These are phyloP conservation scores for Vairimorpha necatrix DNA, from an alignment of 371 early-diverging fungal species.

Conservation along the genomic window DNA sequence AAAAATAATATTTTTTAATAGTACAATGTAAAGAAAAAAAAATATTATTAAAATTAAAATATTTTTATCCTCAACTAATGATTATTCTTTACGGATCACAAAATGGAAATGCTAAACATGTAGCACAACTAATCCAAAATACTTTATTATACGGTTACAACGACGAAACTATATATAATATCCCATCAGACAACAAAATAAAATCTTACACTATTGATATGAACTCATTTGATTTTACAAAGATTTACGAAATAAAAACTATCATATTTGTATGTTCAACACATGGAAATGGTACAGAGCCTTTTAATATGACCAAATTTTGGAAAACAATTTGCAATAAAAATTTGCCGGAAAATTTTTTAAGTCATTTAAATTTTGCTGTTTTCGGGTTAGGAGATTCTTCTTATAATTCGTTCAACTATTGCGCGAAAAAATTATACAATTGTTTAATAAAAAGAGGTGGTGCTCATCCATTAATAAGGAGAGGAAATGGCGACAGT, in stretches of 20 bases:
- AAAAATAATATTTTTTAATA: neutral
- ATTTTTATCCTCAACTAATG: neutral
- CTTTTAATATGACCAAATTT: slow-evolving; percentile 57
- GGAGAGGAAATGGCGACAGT: slow-evolving; percentile 83
- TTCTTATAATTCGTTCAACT: slow-evolving; percentile 71
- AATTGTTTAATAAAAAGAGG: slow-evolving; percentile 80
- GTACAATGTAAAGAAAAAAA: neutral
- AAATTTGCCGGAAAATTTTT: slow-evolving; percentile 23
- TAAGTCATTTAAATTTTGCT: slow-evolving; percentile 53
- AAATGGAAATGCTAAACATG: slow-evolving; percentile 48
- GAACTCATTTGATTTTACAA: slow-evolving; percentile 29
- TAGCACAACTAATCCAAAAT: slow-evolving; percentile 42
- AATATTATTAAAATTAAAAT: neutral
- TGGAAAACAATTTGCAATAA: slow-evolving; percentile 48
- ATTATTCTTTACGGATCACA: slow-evolving; percentile 59
- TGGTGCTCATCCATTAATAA: slow-evolving; percentile 72
- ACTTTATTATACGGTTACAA: slow-evolving; percentile 24
- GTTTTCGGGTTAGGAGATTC: slow-evolving; percentile 64
- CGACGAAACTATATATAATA: neutral
- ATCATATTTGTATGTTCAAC: slow-evolving; percentile 63
- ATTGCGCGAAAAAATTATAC: slow-evolving; percentile 80
- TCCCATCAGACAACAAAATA: neutral
- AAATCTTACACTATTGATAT: slow-evolving; percentile 9
- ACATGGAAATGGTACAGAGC: slow-evolving; percentile 61
- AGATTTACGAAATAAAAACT: slow-evolving; percentile 23